phyloP scores from a whole-genome alignment of 2,329 filamentous ascomycete species.

The Aspergillus awamori region DNA sequence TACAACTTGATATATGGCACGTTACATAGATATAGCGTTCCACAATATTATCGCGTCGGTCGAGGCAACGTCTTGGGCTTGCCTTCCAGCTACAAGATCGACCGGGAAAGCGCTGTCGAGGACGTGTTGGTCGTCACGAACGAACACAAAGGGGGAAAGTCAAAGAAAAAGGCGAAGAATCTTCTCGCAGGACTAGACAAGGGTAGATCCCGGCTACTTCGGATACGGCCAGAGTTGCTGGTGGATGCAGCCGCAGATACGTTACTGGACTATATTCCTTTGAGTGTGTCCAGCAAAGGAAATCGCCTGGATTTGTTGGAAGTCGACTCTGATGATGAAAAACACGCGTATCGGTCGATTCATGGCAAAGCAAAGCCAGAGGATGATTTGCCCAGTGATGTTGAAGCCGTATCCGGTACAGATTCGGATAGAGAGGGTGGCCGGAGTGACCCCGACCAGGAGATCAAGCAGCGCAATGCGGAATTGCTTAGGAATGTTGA shows the following conservation, averaged over 20 bases:
- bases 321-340: conserved; percentile 51
- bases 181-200: conserved; percentile 35
- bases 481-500: conserved; percentile 67
- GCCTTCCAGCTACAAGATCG: conserved; percentile 62
- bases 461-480: conserved; percentile 48
- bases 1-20: conserved; percentile 75
- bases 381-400: conserved; percentile 50
- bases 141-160: conserved; percentile 43
- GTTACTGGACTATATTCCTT: conserved; percentile 37
- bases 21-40: conserved; percentile 71
- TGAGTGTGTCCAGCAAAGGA: conserved; percentile 26
- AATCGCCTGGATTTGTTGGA: conserved; percentile 45
- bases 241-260: conserved; percentile 25
- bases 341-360: conserved; percentile 66
- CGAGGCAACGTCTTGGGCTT: conserved; percentile 72
- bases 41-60: conserved; percentile 70
- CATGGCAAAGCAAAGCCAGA: conserved; percentile 61
- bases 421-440: conserved; percentile 45
- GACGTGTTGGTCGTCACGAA: conserved; percentile 42
- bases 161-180: conserved; percentile 51
- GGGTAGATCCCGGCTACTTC: conserved; percentile 28
- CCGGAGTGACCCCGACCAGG: conserved; percentile 46
- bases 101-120: conserved; percentile 59
- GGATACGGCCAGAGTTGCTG: conserved; percentile 27
- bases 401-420: conserved; percentile 54